These are phyloP conservation scores for Xylariales sp. DNA, from an alignment of 2,329 filamentous ascomycete species.

Conservation along the genomic window DNA sequence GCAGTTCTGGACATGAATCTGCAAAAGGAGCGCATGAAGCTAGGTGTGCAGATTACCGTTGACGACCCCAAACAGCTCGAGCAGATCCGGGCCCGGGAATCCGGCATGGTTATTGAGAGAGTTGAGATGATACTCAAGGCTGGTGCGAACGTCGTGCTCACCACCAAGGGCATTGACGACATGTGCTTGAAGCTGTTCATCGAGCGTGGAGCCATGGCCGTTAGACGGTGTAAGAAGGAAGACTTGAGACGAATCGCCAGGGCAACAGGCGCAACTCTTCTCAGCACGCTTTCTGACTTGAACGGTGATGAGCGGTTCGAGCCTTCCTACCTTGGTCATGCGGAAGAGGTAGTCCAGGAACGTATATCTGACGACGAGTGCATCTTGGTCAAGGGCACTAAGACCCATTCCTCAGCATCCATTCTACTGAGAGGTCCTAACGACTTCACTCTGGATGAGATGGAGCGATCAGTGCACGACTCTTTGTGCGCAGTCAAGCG, in stretches of 20 bases:
- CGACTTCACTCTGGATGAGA: conserved; percentile 95
- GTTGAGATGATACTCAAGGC: conserved; percentile 98
- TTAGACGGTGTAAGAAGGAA: conserved; percentile 97
- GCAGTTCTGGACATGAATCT: conserved; percentile 96
- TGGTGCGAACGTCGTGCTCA: conserved; percentile 92
- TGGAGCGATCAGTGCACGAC: conserved; percentile 98
- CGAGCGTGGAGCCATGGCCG: conserved; percentile 91
- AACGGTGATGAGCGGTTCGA: conserved; percentile 98
- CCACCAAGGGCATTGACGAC: conserved; percentile 98
- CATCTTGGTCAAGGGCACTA: conserved; percentile 93
- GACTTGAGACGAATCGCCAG: conserved; percentile 92
- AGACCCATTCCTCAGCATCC: conserved; percentile 87
- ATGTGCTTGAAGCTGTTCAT: conserved; percentile 91
- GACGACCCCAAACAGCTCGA: conserved; percentile 96
- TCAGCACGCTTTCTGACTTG: conserved; percentile 90
- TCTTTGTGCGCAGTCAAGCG: conserved; percentile 95
- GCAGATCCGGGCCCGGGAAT: conserved; percentile 90
- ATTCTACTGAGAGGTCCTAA: conserved; percentile 94
- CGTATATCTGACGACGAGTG: conserved; percentile 98
- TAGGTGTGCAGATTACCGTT: conserved; percentile 96
- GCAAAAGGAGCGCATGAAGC: conserved; percentile 98
- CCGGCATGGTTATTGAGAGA: conserved; percentile 87
- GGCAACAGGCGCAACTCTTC: conserved; percentile 87
- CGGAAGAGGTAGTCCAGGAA: conserved; percentile 96
- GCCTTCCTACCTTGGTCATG: conserved; percentile 78